These are phyloP conservation scores for Oehlia diaphana DNA, from an alignment of 192 early-diverging fungal species.

Conservation along the genomic window DNA sequence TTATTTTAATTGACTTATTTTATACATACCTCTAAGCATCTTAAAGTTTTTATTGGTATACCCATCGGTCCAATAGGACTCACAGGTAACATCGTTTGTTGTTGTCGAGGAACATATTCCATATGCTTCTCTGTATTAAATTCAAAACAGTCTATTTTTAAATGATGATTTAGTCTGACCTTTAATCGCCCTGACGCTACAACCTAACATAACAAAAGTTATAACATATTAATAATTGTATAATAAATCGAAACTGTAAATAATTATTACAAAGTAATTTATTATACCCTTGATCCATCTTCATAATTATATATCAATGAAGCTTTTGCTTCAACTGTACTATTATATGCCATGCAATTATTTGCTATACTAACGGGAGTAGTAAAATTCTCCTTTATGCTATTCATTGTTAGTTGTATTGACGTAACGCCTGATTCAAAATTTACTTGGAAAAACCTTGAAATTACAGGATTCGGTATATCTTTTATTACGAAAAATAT, in stretches of 20 bases:
- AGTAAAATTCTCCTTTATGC: not conserved
- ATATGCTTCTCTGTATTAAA: slow-evolving; percentile 2
- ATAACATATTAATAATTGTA: not conserved
- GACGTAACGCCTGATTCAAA: slow-evolving; percentile 10
- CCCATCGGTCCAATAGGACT: not conserved
- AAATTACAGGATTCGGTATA: slow-evolving; percentile 10
- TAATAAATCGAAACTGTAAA: not conserved
- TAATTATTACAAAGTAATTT: not conserved
- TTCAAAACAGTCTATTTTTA: slow-evolving; percentile 13
- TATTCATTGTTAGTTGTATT: slow-evolving; percentile 5
- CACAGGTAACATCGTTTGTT: not conserved
- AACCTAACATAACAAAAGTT: not conserved
- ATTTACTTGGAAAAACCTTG: slow-evolving; percentile 19
- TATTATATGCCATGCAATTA: not conserved
- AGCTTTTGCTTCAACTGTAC: slow-evolving; percentile 4
- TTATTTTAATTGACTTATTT: too few relatives aligned
- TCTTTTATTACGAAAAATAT: not conserved
- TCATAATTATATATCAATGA: slow-evolving; percentile 21
- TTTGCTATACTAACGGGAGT: not conserved
- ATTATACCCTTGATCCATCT: slow-evolving; percentile 14
- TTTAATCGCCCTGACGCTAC: slow-evolving; percentile 3
- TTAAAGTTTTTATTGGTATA: slow-evolving; percentile 4
- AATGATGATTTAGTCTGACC: not conserved
- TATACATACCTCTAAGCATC: not conserved
- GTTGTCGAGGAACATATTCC: slow-evolving; percentile 2